A percentile compares a stretch with the other conserved stretches of the same genome.
Conservation (phyloP, 768 basidiomycete species). For the Rhizopogon vesiculosus region DNA sequence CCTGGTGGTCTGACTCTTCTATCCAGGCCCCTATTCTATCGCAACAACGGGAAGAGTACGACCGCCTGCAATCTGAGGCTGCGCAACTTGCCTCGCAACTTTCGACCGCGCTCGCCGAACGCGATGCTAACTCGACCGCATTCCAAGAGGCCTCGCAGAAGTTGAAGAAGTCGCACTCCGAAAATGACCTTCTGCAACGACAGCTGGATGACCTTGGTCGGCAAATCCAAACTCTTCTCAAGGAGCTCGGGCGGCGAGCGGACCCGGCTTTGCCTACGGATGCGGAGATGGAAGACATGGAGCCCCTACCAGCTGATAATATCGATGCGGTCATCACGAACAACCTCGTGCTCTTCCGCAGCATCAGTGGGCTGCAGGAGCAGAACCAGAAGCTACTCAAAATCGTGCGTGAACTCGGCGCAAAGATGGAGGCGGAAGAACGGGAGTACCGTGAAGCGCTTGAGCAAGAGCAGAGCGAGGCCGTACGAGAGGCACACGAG, state of each 20-base stretch:
- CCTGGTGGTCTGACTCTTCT: background rate
- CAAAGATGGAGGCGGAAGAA: conserved; percentile 84
- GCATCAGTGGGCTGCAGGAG: conserved; percentile 74
- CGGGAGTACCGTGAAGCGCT: conserved; percentile 65
- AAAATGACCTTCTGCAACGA: conserved; percentile 64
- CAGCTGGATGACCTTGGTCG: conserved; percentile 81
- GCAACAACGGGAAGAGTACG: conserved; percentile 88
- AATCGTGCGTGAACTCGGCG: conserved; percentile 77
- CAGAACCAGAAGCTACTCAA: conserved; percentile 89
- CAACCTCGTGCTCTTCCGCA: conserved; percentile 82
- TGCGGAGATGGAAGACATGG: conserved; percentile 48
- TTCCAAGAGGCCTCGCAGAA: conserved; percentile 64
- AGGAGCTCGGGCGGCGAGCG: conserved; percentile 75
- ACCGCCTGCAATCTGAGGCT: conserved; percentile 75
- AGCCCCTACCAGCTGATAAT: conserved; percentile 43
- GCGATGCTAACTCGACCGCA: conserved; percentile 55
- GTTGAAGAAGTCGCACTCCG: conserved; percentile 48
- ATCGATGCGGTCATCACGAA: conserved; percentile 83
- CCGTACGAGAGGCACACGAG: conserved; percentile 83
- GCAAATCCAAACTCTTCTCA: conserved; percentile 77
- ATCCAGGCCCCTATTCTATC: conserved; percentile 84
- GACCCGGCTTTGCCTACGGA: conserved; percentile 80
- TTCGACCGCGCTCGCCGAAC: conserved; percentile 65
- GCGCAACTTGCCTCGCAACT: conserved; percentile 79
- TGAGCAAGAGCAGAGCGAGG: conserved; percentile 72